A percentile compares a stretch with the other conserved stretches of the same genome.
Evolutionary conservation across 129 eudicot genomes (phyloP).

Genomic region (Tagetes patula): DNA sequence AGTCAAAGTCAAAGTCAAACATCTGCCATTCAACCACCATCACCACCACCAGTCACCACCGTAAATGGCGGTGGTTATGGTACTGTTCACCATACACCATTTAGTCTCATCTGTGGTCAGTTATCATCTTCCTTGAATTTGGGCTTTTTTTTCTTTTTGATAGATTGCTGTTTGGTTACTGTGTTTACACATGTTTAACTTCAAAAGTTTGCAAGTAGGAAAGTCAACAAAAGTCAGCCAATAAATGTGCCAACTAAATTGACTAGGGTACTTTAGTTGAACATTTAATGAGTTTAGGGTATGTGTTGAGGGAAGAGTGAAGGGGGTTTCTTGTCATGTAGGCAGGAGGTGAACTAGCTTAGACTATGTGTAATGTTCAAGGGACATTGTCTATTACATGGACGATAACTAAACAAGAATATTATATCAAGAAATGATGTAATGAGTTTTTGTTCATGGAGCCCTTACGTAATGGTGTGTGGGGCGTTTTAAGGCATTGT

Average conservation of each 20-base stretch:
- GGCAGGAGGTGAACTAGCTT: too few relatives aligned
- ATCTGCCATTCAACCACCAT: slow-evolving; percentile 21
- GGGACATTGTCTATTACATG: too few relatives aligned
- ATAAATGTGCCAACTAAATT: slow-evolving; percentile 19
- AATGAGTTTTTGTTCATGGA: too few relatives aligned
- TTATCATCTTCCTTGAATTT: slow-evolving; percentile 6
- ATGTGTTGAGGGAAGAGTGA: too few relatives aligned
- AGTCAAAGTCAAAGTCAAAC: slow-evolving; percentile 35
- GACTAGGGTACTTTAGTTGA: not conserved
- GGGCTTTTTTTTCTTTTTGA: not conserved
- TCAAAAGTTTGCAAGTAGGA: not conserved
- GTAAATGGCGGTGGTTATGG: not conserved
- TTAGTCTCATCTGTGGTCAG: slow-evolving; percentile 27
- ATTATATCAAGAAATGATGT: too few relatives aligned
- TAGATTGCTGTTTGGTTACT: slow-evolving; percentile 14
- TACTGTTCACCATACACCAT: slow-evolving; percentile 5
- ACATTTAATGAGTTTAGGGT: not conserved
- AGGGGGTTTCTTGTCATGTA: too few relatives aligned
- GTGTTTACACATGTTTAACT: not conserved
- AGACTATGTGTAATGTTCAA: too few relatives aligned
- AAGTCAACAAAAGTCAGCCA: not conserved
- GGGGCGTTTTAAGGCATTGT: too few relatives aligned
- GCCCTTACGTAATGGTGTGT: too few relatives aligned
- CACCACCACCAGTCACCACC: slow-evolving; percentile 1
- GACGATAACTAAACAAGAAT: too few relatives aligned